Conservation (phyloP, 305 asterid species). For the Fraxinus sp. region DNA sequence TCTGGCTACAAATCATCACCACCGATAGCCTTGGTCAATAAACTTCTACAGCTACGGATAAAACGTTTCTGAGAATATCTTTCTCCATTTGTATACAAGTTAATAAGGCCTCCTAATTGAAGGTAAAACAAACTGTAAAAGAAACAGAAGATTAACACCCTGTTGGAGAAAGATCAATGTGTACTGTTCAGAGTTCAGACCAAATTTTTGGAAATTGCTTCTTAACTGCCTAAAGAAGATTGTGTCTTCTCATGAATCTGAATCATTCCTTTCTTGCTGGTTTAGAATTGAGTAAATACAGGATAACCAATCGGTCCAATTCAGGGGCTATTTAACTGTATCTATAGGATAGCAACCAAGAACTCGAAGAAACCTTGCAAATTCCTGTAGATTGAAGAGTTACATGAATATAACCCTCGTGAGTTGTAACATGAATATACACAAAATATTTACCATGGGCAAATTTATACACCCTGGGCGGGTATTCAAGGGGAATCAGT, state of each 20-base stretch:
- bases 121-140: background rate
- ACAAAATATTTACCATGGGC: background rate
- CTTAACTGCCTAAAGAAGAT: background rate
- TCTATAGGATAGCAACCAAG: constrained; percentile 76
- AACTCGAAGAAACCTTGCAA: constrained; percentile 62
- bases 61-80: background rate
- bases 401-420: background rate
- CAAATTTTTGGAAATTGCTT: background rate
- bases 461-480: background rate
- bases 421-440: background rate
- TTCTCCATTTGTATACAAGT: background rate
- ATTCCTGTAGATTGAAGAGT: constrained; percentile 50
- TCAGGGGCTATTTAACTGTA: constrained; percentile 25
- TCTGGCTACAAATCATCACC: background rate
- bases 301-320: background rate
- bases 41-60: background rate
- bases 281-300: background rate
- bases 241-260: constrained; percentile 4
- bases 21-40: background rate
- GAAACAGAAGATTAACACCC: background rate
- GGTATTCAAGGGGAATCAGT: background rate
- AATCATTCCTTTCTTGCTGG: background rate
- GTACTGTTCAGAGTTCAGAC: background rate
- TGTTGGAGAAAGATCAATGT: background rate
- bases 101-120: background rate